Conservation (phyloP, 2,329 filamentous ascomycete species). For the Xylaria sp. region DNA sequence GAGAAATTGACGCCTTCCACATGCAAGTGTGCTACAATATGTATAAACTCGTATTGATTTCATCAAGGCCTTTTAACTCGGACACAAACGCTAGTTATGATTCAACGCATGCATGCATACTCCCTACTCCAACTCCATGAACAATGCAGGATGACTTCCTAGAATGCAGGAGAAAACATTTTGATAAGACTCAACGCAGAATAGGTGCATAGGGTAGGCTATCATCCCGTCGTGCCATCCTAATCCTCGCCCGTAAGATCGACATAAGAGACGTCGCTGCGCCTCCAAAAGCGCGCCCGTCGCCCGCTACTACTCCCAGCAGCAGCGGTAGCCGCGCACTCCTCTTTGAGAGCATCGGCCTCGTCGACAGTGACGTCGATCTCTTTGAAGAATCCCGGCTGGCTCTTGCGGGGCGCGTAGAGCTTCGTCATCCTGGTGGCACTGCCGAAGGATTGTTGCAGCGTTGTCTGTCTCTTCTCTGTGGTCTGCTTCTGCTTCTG, state of each 20-base stretch:
- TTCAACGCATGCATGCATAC: background rate
- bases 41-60: background rate
- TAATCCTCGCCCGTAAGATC: slow-evolving; percentile 48
- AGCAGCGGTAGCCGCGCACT: background rate
- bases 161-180: too few relatives aligned
- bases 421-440: slow-evolving; percentile 51
- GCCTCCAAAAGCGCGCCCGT: slow-evolving; percentile 41
- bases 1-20: too few relatives aligned
- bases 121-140: background rate
- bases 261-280: slow-evolving; percentile 46
- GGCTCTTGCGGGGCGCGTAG: slow-evolving; percentile 51
- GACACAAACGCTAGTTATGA: background rate
- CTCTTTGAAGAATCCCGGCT: slow-evolving; percentile 54
- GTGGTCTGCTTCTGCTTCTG: slow-evolving; percentile 11
- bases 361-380: slow-evolving; percentile 47
- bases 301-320: background rate
- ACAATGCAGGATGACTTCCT: slow-evolving; percentile 9
- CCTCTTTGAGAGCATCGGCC: slow-evolving; percentile 38
- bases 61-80: background rate
- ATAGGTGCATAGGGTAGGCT: background rate
- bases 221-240: background rate
- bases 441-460: slow-evolving; percentile 32
- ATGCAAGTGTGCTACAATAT: background rate
- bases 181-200: too few relatives aligned
- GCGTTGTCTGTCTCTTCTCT: slow-evolving; percentile 37